A percentile compares a stretch with the other conserved stretches of the same genome.
Evolutionary conservation across 495 filamentous ascomycete genomes (phyloP).

Genomic region (Amphirosellinia nigrospora): DNA sequence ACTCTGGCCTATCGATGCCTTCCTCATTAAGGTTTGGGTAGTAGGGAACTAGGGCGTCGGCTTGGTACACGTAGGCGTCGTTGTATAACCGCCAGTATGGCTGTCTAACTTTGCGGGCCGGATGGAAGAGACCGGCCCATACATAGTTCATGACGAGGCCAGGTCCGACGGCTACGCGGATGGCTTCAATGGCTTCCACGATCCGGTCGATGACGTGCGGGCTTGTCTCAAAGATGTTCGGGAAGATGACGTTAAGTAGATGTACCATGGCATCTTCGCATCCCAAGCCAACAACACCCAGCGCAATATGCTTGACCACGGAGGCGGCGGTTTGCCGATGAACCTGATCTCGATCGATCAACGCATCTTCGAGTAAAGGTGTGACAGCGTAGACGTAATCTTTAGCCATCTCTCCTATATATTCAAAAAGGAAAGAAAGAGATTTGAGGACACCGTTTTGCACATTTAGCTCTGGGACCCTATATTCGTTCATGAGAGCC

Average conservation of each 20-base stretch:
- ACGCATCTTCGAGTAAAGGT: constrained; percentile 94
- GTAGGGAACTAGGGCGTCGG: constrained; percentile 95
- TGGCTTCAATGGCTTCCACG: constrained; percentile 95
- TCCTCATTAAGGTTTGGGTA: constrained; percentile 86
- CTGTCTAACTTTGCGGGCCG: constrained; percentile 87
- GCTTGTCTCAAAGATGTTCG: constrained; percentile 97
- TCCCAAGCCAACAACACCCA: constrained; percentile 95
- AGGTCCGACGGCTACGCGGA: constrained; percentile 90
- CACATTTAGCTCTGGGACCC: constrained; percentile 97
- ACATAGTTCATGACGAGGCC: constrained; percentile 95
- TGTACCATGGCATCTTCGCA: constrained; percentile 99
- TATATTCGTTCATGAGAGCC: constrained; percentile 99
- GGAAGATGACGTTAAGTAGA: constrained; percentile 92
- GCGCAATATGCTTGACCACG: constrained; percentile 95
- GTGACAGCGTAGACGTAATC: constrained; percentile 99
- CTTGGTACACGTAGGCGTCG: constrained; percentile 91
- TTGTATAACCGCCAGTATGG: constrained; percentile 98
- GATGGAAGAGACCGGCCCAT: constrained; percentile 97
- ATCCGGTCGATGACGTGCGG: constrained; percentile 99
- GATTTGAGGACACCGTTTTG: constrained; percentile 99
- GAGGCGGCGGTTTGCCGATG: constrained; percentile 95
- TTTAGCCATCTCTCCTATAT: constrained; percentile 99
- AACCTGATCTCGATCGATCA: constrained; percentile 98
- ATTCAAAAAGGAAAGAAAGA: constrained; percentile 96
- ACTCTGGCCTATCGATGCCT: constrained; percentile 73